phyloP scores from a whole-genome alignment of 2,329 filamentous ascomycete species.

The Exophiala viscosa region DNA sequence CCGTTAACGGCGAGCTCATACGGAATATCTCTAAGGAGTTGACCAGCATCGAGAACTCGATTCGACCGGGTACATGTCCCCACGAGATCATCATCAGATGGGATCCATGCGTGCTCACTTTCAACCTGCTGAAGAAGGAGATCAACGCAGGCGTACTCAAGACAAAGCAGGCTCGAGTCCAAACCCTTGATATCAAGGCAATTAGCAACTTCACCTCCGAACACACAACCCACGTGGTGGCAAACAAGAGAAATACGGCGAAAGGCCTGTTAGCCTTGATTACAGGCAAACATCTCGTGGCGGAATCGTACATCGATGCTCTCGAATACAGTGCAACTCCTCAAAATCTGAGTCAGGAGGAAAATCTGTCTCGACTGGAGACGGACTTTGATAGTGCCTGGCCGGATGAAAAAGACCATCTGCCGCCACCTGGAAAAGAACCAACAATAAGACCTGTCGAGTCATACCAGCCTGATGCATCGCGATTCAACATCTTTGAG shows the following conservation, averaged over 20 bases:
- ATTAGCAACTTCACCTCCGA: conserved; percentile 65
- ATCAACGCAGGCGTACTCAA: conserved; percentile 62
- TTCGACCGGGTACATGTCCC: conserved; percentile 69
- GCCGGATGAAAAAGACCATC: conserved; percentile 68
- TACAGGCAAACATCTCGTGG: conserved; percentile 74
- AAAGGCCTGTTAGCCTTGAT: conserved; percentile 84
- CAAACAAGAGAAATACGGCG: conserved; percentile 83
- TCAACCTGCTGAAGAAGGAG: conserved; percentile 70
- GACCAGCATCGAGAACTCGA: conserved; percentile 56
- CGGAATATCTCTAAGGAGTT: conserved; percentile 55
- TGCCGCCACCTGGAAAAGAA: conserved; percentile 74
- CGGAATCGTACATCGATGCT: conserved; percentile 67
- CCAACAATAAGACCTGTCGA: conserved; percentile 63
- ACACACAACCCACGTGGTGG: conserved; percentile 80
- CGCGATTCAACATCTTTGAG: conserved; percentile 69
- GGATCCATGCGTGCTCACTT: conserved; percentile 75
- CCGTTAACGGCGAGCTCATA: conserved; percentile 68
- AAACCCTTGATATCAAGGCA: conserved; percentile 86
- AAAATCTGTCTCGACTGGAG: conserved; percentile 61
- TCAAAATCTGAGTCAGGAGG: conserved; percentile 48
- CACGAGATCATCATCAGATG: conserved; percentile 64
- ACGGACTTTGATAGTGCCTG: conserved; percentile 73
- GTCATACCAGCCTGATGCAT: conserved; percentile 67
- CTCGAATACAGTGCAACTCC: conserved; percentile 59
- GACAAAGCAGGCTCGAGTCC: conserved; percentile 62